Evolutionary conservation across 768 basidiomycete genomes (phyloP), one percentile per base, ranked within the genome.

Genomic region (Astraeus odoratus): DNA sequence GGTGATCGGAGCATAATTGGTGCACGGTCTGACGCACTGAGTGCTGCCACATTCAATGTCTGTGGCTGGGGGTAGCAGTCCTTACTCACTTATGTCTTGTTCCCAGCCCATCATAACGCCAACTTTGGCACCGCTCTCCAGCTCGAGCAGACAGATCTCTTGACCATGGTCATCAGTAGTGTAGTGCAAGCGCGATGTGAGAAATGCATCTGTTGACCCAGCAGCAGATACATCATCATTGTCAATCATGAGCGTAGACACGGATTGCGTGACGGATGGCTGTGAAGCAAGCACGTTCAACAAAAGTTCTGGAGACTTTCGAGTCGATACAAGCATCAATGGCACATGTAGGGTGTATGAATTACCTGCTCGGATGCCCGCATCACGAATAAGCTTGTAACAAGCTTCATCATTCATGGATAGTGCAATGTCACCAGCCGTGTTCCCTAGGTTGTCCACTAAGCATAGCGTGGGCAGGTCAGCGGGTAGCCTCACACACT

Each of bases 91-190:
- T 56, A 98, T 89, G 7, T 67, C 74, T 36, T 68, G 66, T 63
- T 99, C 96, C 96, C 96, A 99, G 1, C 93, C 91, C 96, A 99
- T 99, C 96, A 99, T 99, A 5, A 99, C 95, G 10, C 92, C 91
- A n/a, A 94, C 77, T 48, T 92, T 85, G 51, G 84, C 83, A 6
- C 65, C 71, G 23, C 79, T 80, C 12, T 71, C 75, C 2, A 75
- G 69, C 48, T 74, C 66, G 42, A 90, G 57, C 41, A 88, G 65
- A 50, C 93, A 96, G 18, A 96, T 77, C 40, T 91, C 85, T 61
- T 93, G 90, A 2, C 86, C 90, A 27, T 75, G 63, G 25, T 74
- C 68, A 58, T 95, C 92, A 26, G 65, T 71, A 8, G 71, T 75
- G 63, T 80, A 98, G 29, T 71, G 70, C 31, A 98, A 67, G 42